Base-by-base conservation (phyloP, 768 basidiomycete genomes). In the Pleurotus cornucopiae region DNA sequence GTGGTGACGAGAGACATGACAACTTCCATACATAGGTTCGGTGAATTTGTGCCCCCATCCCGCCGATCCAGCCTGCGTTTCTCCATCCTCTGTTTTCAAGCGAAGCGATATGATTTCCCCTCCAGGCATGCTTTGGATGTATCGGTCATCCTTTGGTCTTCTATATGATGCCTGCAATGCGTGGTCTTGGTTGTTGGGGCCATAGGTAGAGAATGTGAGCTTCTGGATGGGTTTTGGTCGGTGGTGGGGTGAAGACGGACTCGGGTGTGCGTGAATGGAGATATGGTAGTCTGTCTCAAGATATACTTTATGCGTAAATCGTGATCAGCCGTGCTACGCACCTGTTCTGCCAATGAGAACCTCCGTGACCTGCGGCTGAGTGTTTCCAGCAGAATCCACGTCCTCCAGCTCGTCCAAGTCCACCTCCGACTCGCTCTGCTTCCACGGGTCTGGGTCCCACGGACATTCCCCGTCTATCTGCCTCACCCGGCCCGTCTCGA, bases 201-300 rank as follows among this genome's bases (percentile, higher is more conserved):
- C 92, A 68, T 98, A 98, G 0, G 87, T 83, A 0, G 95, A 96
- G 70, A 94, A 97, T 0, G 86, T 85, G 13, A 98, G 80, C 53
- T 90, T 90, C 63, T 98, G 96, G 11, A 83, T 74, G 18, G 78
- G 81, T 5, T 78, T 65, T 20, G 51, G 51, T 11, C 51, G 51
- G 13, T 41, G 39, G 14, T 63, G 59, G 3, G 67, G 66, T 25
- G 59, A 57, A 20, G 65, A 64, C 18, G 67, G 57, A 25, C 62
- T 62, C 18, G 70, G 63, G 18, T 81, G 81, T 12, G 85, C 80
- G 68, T 86, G 84, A 52, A 98, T 94, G 40, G 89, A 82, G 55
- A 99, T 84, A 58, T 91, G 85, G 64, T 98, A 98, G 66, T 98
- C 96, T 92, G 69, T 62, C 46, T 44, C 38, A 56, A 3, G 59